Conservation (phyloP, 2,329 filamentous ascomycete species). For the Pleomassaria siparia region DNA sequence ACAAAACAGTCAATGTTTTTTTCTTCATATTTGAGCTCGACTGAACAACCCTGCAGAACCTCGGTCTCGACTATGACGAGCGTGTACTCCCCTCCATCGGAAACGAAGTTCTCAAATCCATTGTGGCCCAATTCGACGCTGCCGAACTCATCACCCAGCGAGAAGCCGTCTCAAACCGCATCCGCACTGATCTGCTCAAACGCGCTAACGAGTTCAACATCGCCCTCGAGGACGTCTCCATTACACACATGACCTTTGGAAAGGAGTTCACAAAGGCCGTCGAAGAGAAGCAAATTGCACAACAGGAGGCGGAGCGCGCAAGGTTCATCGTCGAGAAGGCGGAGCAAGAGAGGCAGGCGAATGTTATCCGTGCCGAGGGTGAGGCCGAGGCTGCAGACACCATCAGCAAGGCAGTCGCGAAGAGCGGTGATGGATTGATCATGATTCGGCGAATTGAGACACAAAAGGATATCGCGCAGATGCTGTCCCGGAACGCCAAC, state of each 20-base stretch:
- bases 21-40: neutral
- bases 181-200: slow-evolving; percentile 87
- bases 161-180: slow-evolving; percentile 93
- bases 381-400: slow-evolving; percentile 96
- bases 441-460: slow-evolving; percentile 98
- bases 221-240: slow-evolving; percentile 95
- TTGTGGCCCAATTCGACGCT: slow-evolving; percentile 57
- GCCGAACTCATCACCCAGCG: slow-evolving; percentile 87
- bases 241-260: slow-evolving; percentile 99
- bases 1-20: neutral
- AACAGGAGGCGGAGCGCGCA: slow-evolving; percentile 96
- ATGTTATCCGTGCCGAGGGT: slow-evolving; percentile 96
- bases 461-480: slow-evolving; percentile 90
- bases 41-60: slow-evolving; percentile 64
- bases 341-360: slow-evolving; percentile 97
- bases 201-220: slow-evolving; percentile 98
- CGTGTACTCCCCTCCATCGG: slow-evolving; percentile 57
- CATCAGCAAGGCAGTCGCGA: slow-evolving; percentile 90
- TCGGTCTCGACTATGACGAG: slow-evolving; percentile 95
- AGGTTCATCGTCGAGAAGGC: slow-evolving; percentile 98
- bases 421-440: slow-evolving; percentile 89
- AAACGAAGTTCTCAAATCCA: slow-evolving; percentile 58
- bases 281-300: slow-evolving; percentile 99
- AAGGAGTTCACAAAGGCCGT: slow-evolving; percentile 98
- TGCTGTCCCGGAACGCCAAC: slow-evolving; percentile 86